A percentile compares a stretch with the other conserved stretches of the same genome.
Conservation (phyloP, 1,284 basidiomycete species). For the Ganoderma resinaceum region DNA sequence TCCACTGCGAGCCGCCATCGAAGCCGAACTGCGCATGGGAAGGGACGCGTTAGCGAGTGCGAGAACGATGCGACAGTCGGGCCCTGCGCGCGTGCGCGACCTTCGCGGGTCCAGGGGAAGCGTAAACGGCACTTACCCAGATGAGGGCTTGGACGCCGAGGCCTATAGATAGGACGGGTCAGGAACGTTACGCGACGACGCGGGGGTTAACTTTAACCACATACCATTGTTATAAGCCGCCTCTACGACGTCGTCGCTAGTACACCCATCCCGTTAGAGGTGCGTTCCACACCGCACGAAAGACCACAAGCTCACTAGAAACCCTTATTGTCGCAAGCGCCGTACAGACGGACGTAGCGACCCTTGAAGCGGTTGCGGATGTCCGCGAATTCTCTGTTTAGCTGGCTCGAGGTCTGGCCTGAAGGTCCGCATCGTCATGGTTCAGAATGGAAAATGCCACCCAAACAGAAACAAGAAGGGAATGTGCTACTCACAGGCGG, state of each 20-base stretch:
- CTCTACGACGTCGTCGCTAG: conserved; percentile 67
- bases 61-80: neutral
- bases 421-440: neutral
- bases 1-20: conserved; percentile 61
- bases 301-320: conserved; percentile 59
- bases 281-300: neutral
- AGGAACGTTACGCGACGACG: neutral
- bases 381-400: conserved; percentile 67
- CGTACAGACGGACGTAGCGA: conserved; percentile 78
- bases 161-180: conserved; percentile 34
- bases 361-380: conserved; percentile 66
- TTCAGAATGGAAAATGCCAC: neutral
- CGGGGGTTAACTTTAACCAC: conserved; percentile 1
- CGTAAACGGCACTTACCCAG: conserved; percentile 56
- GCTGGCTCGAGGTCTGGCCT: conserved; percentile 45
- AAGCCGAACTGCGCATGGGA: conserved; percentile 63
- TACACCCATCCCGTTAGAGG: neutral
- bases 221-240: conserved; percentile 68
- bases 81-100: neutral
- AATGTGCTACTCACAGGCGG: conserved; percentile 37
- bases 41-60: neutral
- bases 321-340: conserved; percentile 64
- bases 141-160: conserved; percentile 80
- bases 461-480: neutral
- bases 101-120: neutral